phyloP scores from a whole-genome alignment of 2,329 filamentous ascomycete species.

The Cordyceps cicadae region DNA sequence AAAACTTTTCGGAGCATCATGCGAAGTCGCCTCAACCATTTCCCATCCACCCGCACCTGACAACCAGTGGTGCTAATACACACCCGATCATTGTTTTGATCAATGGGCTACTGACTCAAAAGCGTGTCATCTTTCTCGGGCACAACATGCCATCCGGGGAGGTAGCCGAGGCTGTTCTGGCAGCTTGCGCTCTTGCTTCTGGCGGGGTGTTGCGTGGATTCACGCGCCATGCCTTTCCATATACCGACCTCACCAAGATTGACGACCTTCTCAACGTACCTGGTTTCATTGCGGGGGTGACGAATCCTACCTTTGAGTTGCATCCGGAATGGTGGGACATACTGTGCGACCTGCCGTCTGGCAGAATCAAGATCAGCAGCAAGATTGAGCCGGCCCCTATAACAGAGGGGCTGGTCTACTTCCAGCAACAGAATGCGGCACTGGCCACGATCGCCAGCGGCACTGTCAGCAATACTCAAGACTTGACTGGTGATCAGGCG shows the following conservation, averaged over 20 bases:
- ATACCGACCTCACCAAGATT: conserved; percentile 95
- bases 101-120: conserved; percentile 92
- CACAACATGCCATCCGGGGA: conserved; percentile 93
- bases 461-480: conserved; percentile 37
- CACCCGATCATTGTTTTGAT: conserved; percentile 92
- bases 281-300: conserved; percentile 95
- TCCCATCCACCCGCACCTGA: conserved; percentile 79
- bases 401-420: conserved; percentile 80
- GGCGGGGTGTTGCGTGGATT: conserved; percentile 90
- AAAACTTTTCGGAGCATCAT: conserved; percentile 82
- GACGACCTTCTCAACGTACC: conserved; percentile 93
- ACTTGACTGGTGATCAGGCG: conserved; percentile 75
- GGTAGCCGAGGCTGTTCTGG: conserved; percentile 94
- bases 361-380: conserved; percentile 88
- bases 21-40: conserved; percentile 79
- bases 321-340: conserved; percentile 99
- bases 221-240: conserved; percentile 92
- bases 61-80: conserved; percentile 79
- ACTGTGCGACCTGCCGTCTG: conserved; percentile 84
- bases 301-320: conserved; percentile 90
- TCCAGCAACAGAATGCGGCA: conserved; percentile 68
- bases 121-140: conserved; percentile 90
- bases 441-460: conserved; percentile 43
- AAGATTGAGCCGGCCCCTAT: conserved; percentile 71
- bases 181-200: conserved; percentile 88